Evolutionary conservation across 2,329 filamentous ascomycete species (phyloP), one percentile per base, ranked within the genome.

Genomic region (Neofusicoccum umdonicola): DNA sequence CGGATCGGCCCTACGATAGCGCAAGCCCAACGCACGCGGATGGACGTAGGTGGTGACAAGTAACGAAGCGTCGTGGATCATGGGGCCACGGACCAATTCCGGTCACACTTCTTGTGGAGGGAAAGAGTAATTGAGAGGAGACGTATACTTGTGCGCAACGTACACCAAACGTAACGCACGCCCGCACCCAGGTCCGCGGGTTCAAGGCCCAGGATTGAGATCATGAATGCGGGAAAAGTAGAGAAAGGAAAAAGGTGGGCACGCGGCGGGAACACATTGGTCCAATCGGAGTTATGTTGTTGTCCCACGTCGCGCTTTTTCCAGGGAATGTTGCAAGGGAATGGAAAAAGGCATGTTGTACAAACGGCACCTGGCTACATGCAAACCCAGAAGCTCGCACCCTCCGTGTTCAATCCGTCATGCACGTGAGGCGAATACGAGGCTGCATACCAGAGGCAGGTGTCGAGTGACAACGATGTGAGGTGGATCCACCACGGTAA

Each of bases 401-500:
- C 45, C 11, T 11, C 11, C 8, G 9, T 22, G 45, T 9, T 27
- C 17, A 41, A 11, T 31, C 17, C 31, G 15, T 27, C 52, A 56
- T 56, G 52, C 52, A 42, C 37, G 27, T 8, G 6, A 3, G 15
- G 31, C 31, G 8, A 34, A 58, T 58, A 58, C 54, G 39, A 58
- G 39, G 9, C 11, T 3, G 6, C 8, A 6, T 42, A 42, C 54
- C 22, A 17, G 37, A 41, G 37, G 37, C 37, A 54, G 15, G 19
- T 6, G 34, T 51, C 50, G 50, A 54, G 52, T 56, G 37, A 54
- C 50, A 54, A 37, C 50, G 35, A 54, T 19, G 22, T 37, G 34
- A 58, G 22, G 41, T 60, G 56, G 56, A 47, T 27, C 27, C 56
- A 35, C 7, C n/a, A 22, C 12, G 41, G 56, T 60, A 60, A 60